Percentiles rank a stretch among this genome's conserved stretches.
Conservation (phyloP, 805 yeast species). For the Pichia californica region DNA sequence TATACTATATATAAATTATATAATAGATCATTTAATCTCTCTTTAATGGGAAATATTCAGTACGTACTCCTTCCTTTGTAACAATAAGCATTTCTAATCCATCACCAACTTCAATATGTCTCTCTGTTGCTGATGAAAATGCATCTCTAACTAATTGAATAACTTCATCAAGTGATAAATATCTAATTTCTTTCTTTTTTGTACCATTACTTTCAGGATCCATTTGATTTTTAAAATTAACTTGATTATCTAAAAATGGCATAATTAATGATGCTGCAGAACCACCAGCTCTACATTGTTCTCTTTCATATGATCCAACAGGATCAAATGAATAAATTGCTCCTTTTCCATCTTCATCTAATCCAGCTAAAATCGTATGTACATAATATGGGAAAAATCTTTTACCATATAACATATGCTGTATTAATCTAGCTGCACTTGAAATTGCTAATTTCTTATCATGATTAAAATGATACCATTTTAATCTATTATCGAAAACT, state of each 20-base stretch:
- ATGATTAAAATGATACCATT: conserved; percentile 93
- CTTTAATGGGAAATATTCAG: conserved; percentile 79
- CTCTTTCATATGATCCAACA: conserved; percentile 95
- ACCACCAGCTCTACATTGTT: conserved; percentile 97
- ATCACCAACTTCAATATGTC: conserved; percentile 98
- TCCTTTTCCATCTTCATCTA: conserved; percentile 88
- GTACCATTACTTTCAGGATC: conserved; percentile 73
- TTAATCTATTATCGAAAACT: conserved; percentile 58
- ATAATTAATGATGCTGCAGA: conserved; percentile 93
- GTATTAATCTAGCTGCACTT: conserved; percentile 85
- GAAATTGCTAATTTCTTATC: conserved; percentile 60
- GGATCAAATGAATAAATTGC: conserved; percentile 96
- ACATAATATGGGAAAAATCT: conserved; percentile 97
- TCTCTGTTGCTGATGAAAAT: conserved; percentile 92
- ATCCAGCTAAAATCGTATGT: conserved; percentile 89
- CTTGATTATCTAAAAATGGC: conserved; percentile 98
- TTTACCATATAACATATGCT: conserved; percentile 85
- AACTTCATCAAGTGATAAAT: conserved; percentile 76
- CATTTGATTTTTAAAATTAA: conserved; percentile 87
- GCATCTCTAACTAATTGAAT: conserved; percentile 87
- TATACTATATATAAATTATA: too few relatives aligned
- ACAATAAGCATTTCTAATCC: conserved; percentile 86
- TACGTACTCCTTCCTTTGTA: conserved; percentile 87
- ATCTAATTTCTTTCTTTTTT: conserved; percentile 53
- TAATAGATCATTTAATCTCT: conserved; percentile 49